A percentile compares a stretch with the other conserved stretches of the same genome.
Evolutionary conservation across 148 eudicot species (phyloP).

Genomic region (Vaccinium myrtillus): DNA sequence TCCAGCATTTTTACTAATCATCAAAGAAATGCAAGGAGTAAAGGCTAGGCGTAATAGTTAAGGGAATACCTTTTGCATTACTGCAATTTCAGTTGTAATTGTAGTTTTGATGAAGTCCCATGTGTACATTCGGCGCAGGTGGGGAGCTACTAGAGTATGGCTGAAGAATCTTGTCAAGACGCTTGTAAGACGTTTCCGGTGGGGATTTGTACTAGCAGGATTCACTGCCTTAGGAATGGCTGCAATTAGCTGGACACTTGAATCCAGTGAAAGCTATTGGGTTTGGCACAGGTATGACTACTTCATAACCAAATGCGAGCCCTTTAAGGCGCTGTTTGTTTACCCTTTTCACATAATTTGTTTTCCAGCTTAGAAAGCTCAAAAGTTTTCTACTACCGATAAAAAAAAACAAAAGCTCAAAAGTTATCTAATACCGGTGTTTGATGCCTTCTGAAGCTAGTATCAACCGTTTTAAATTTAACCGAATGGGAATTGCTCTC

Average conservation of each 20-base stretch:
- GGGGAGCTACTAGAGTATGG: slow-evolving; percentile 51
- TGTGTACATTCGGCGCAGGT: slow-evolving; percentile 36
- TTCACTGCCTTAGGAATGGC: slow-evolving; percentile 67
- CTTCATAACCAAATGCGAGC: neutral
- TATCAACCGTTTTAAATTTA: neutral
- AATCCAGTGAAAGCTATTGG: slow-evolving; percentile 78
- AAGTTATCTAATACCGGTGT: neutral
- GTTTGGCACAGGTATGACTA: slow-evolving; percentile 84
- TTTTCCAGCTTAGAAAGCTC: slow-evolving; percentile 6
- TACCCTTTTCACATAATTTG: neutral
- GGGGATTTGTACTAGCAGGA: slow-evolving; percentile 72
- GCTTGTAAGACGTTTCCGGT: slow-evolving; percentile 59
- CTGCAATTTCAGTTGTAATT: neutral
- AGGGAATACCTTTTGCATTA: neutral
- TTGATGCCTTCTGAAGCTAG: neutral
- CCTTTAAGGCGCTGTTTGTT: neutral
- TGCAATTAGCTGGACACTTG: slow-evolving; percentile 81
- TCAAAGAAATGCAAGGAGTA: neutral
- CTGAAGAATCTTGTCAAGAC: slow-evolving; percentile 37
- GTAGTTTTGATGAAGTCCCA: neutral
- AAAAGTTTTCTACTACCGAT: neutral
- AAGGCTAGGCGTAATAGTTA: neutral
- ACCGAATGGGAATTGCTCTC: neutral
- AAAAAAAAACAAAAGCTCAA: neutral
- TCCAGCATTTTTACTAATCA: neutral